Conservation (phyloP, 1,284 basidiomycete genomes). For the Inonotus obliquus region DNA sequence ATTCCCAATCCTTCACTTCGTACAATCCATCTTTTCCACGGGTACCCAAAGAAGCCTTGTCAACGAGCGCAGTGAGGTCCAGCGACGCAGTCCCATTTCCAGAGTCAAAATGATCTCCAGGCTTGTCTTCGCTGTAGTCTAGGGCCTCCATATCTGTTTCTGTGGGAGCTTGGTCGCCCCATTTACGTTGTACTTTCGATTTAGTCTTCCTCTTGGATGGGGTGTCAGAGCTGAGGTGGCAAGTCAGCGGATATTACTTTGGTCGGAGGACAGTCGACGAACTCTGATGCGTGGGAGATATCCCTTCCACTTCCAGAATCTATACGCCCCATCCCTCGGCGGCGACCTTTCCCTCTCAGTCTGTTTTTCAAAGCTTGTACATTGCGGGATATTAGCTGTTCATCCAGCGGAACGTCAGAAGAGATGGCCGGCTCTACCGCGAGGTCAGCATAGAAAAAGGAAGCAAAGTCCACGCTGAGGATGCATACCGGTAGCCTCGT, state of each 20-base stretch:
- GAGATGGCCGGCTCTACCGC: slow-evolving; percentile 48
- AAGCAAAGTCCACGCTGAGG: background rate
- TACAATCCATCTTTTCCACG: slow-evolving; percentile 84
- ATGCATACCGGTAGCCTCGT: slow-evolving; percentile 42
- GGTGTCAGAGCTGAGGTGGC: slow-evolving; percentile 51
- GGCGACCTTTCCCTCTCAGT: slow-evolving; percentile 64
- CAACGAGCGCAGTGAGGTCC: slow-evolving; percentile 64
- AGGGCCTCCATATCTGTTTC: slow-evolving; percentile 86
- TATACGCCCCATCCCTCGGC: slow-evolving; percentile 46
- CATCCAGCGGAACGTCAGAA: slow-evolving; percentile 60
- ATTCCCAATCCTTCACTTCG: slow-evolving; percentile 93
- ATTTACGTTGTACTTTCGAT: slow-evolving; percentile 84
- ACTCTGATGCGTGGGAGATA: slow-evolving; percentile 63
- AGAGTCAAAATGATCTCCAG: slow-evolving; percentile 26
- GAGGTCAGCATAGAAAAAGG: background rate
- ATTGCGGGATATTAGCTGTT: slow-evolving; percentile 88
- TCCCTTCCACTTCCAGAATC: slow-evolving; percentile 57
- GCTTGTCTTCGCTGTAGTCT: slow-evolving; percentile 72
- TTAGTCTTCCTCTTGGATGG: slow-evolving; percentile 53
- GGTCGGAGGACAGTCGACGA: slow-evolving; percentile 26
- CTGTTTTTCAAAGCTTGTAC: slow-evolving; percentile 87
- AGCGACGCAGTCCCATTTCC: slow-evolving; percentile 33
- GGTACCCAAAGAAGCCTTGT: slow-evolving; percentile 75
- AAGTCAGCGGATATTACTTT: slow-evolving; percentile 12
- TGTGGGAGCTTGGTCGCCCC: slow-evolving; percentile 78